phyloP scores from a whole-genome alignment of 345 rosid genomes.

The Brassica cretica region DNA sequence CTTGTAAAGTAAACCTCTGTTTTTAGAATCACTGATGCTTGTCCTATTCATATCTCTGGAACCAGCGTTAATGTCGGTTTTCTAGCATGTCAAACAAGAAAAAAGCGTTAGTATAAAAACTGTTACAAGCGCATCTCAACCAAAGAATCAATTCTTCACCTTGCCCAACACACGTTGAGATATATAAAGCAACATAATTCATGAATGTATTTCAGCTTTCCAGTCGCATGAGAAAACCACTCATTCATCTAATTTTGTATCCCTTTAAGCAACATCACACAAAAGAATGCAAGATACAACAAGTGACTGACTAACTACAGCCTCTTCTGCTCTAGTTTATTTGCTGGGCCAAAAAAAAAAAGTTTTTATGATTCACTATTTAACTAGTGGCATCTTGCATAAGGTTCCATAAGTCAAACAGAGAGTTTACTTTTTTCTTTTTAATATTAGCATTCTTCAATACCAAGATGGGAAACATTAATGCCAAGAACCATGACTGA shows the following conservation, averaged over 20 bases:
- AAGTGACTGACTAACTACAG: not conserved
- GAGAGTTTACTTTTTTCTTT: not conserved
- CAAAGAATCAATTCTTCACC: slow-evolving; percentile 1
- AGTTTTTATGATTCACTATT: slow-evolving; percentile 4
- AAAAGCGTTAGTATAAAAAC: not conserved
- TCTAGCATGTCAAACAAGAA: slow-evolving; percentile 33
- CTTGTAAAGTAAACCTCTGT: slow-evolving; percentile 27
- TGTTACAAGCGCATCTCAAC: not conserved
- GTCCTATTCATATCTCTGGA: slow-evolving; percentile 28
- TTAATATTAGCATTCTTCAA: not conserved
- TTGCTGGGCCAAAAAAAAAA: not conserved
- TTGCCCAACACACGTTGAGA: not conserved
- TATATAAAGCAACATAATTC: slow-evolving; percentile 3
- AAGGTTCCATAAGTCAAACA: not conserved
- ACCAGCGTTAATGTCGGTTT: slow-evolving; percentile 20
- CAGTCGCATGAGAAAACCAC: not conserved
- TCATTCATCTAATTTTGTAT: slow-evolving; percentile 1
- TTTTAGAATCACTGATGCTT: slow-evolving; percentile 15
- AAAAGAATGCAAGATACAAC: not conserved
- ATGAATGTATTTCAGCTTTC: slow-evolving; percentile 6
- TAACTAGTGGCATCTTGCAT: slow-evolving; percentile 8
- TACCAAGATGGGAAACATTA: slow-evolving; percentile 3
- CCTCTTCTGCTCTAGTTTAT: not conserved
- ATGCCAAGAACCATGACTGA: not conserved
- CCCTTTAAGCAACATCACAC: slow-evolving; percentile 4